A percentile compares a stretch with the other conserved stretches of the same genome.
These are phyloP conservation scores for Danielozyma ontarioensis DNA, from an alignment of 805 yeast species.

Conservation along the genomic window DNA sequence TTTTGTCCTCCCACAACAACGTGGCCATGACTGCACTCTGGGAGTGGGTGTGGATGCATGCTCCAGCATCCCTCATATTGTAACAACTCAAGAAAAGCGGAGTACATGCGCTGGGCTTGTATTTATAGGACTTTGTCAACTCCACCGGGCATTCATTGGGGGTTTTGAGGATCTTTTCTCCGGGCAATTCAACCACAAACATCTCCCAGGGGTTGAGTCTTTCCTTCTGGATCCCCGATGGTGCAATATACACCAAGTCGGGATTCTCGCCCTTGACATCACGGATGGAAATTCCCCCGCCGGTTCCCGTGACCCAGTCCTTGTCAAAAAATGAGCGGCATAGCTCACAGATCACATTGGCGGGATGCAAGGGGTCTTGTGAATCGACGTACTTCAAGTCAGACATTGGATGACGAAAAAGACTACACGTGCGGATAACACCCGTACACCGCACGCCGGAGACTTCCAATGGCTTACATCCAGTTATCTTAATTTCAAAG, in stretches of 20 bases:
- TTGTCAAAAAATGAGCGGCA: constrained; percentile 72
- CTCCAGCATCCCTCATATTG: constrained; percentile 69
- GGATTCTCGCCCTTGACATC: constrained; percentile 38
- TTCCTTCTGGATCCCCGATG: constrained; percentile 96
- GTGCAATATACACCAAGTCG: constrained; percentile 68
- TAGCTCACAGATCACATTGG: constrained; percentile 76
- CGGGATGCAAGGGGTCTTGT: constrained; percentile 70
- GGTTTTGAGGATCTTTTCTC: constrained; percentile 47
- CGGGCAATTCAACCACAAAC: constrained; percentile 64
- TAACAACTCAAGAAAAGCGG: constrained; percentile 79
- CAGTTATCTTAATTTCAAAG: no score
- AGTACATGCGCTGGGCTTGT: constrained; percentile 91
- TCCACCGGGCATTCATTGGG: constrained; percentile 46
- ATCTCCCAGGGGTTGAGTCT: constrained; percentile 75
- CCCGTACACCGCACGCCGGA: no score
- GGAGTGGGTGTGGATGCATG: constrained; percentile 93
- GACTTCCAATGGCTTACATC: no score
- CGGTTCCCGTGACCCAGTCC: constrained; percentile 94
- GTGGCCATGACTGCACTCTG: constrained; percentile 82
- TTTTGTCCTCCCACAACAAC: constrained; percentile 52
- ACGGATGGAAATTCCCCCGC: constrained; percentile 86
- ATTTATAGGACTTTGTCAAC: constrained; percentile 35
- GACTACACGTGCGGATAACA: no score
- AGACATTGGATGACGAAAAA: no score
- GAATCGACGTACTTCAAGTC: no score